A percentile compares a stretch with the other conserved stretches of the same genome.
Evolutionary conservation across 768 basidiomycete genomes (phyloP).

Genomic region (Mrakia gelida): DNA sequence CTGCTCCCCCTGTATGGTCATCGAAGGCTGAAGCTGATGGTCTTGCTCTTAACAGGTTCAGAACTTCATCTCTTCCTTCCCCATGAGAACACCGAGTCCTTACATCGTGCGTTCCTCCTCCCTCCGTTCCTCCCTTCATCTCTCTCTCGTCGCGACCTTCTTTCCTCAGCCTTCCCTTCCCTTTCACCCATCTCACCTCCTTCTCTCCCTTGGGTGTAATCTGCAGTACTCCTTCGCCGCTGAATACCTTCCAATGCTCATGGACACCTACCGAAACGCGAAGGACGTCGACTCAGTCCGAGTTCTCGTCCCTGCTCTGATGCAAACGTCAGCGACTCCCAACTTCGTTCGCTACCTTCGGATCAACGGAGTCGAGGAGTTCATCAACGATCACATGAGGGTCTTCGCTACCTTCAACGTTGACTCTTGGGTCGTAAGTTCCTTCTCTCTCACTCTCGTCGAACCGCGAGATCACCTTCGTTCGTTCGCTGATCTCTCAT

Average conservation of each 20-base stretch:
- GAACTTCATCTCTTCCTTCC: background rate
- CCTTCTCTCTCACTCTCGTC: background rate
- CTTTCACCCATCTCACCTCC: background rate
- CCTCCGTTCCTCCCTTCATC: too few relatives aligned
- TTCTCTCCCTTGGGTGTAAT: too few relatives aligned
- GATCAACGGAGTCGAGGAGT: background rate
- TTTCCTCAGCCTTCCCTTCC: background rate
- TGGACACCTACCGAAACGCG: background rate
- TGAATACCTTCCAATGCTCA: background rate
- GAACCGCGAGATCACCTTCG: background rate
- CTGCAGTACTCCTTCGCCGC: constrained; percentile 3
- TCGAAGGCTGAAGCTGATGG: too few relatives aligned
- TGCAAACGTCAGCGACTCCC: background rate
- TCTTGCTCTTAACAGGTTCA: background rate
- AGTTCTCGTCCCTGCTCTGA: background rate
- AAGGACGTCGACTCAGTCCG: background rate
- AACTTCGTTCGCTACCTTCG: constrained; percentile 5
- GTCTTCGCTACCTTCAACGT: constrained; percentile 6
- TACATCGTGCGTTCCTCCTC: constrained; percentile 2
- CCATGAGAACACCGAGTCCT: background rate
- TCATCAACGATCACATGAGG: constrained; percentile 14
- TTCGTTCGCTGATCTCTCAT: background rate
- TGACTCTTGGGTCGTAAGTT: background rate
- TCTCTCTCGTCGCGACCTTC: too few relatives aligned
- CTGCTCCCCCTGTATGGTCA: background rate